Percentiles rank a stretch among this genome's conserved stretches.
These are phyloP conservation scores for Waltergamsia citrina DNA, from an alignment of 2,329 filamentous ascomycete genomes.

Conservation along the genomic window DNA sequence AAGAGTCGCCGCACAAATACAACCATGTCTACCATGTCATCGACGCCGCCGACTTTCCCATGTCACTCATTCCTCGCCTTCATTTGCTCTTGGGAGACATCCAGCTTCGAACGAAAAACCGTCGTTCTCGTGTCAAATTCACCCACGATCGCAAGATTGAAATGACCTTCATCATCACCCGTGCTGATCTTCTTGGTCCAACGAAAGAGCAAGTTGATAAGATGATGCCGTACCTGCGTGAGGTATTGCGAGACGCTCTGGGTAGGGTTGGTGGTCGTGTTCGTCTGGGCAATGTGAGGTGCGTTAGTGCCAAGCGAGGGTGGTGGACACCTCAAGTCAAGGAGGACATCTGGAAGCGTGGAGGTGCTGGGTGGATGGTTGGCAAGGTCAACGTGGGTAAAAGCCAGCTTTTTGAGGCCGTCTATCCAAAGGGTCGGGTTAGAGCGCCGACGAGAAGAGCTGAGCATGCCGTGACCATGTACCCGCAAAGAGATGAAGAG, in stretches of 20 bases:
- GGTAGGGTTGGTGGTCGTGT: conserved; percentile 57
- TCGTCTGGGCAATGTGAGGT: conserved; percentile 79
- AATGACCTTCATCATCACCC: conserved; percentile 83
- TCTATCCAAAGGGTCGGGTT: conserved; percentile 70
- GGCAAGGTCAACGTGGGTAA: conserved; percentile 99
- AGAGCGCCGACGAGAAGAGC: conserved; percentile 10
- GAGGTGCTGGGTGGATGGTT: conserved; percentile 88
- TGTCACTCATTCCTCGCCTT: conserved; percentile 78
- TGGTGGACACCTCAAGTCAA: conserved; percentile 92
- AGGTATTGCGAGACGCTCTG: conserved; percentile 68
- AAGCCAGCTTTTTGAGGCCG: conserved; percentile 77
- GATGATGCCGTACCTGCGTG: conserved; percentile 76
- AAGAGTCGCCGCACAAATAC: conserved; percentile 78
- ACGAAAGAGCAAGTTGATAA: conserved; percentile 74
- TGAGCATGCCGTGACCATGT: neutral
- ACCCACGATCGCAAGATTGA: conserved; percentile 60
- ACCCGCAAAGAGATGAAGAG: neutral
- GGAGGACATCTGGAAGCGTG: conserved; percentile 74
- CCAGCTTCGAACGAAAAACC: conserved; percentile 69
- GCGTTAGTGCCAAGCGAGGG: conserved; percentile 73
- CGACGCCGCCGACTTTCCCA: conserved; percentile 92
- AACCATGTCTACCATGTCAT: conserved; percentile 95
- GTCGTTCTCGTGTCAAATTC: conserved; percentile 63
- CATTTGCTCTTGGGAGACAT: conserved; percentile 61
- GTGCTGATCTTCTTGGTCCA: conserved; percentile 77